A percentile compares a stretch with the other conserved stretches of the same genome.
Conservation (phyloP, 768 basidiomycete genomes). For the Imleria badia region DNA sequence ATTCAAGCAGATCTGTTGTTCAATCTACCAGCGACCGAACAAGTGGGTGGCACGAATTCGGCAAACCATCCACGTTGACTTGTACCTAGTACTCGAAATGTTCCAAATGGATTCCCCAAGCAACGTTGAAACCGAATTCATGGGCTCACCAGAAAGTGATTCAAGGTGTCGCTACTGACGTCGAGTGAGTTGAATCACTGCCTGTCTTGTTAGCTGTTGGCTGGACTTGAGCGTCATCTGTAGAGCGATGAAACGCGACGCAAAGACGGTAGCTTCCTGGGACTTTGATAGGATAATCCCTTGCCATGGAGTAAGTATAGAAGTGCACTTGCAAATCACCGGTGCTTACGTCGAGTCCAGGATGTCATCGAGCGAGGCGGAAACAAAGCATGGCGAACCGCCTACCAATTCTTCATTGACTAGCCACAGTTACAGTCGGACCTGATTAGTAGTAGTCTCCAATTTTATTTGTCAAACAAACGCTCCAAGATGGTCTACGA, state of each 20-base stretch:
- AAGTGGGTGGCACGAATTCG: conserved; percentile 39
- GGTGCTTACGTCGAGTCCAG: conserved; percentile 20
- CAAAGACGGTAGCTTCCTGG: conserved; percentile 66
- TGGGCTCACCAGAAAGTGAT: conserved; percentile 31
- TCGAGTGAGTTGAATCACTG: conserved; percentile 24
- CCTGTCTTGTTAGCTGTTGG: background rate
- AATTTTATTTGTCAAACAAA: background rate
- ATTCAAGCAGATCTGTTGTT: conserved; percentile 82
- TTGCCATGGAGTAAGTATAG: conserved; percentile 55
- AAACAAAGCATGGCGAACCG: conserved; percentile 52
- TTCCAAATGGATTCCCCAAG: conserved; percentile 30
- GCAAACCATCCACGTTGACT: background rate
- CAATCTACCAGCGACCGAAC: conserved; percentile 79
- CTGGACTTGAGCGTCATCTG: background rate
- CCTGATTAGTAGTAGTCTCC: background rate
- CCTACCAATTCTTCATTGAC: conserved; percentile 36
- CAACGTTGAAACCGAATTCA: conserved; percentile 29
- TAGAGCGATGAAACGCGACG: conserved; percentile 61
- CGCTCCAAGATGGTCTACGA: background rate
- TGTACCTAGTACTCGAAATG: conserved; percentile 38
- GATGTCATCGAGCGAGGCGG: conserved; percentile 65
- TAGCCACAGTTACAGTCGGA: conserved; percentile 3
- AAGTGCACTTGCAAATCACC: background rate
- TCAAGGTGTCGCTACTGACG: conserved; percentile 18
- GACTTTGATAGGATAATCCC: conserved; percentile 73